Evolutionary conservation across 2,329 filamentous ascomycete species (phyloP).

Genomic region (Blumeria graminis): DNA sequence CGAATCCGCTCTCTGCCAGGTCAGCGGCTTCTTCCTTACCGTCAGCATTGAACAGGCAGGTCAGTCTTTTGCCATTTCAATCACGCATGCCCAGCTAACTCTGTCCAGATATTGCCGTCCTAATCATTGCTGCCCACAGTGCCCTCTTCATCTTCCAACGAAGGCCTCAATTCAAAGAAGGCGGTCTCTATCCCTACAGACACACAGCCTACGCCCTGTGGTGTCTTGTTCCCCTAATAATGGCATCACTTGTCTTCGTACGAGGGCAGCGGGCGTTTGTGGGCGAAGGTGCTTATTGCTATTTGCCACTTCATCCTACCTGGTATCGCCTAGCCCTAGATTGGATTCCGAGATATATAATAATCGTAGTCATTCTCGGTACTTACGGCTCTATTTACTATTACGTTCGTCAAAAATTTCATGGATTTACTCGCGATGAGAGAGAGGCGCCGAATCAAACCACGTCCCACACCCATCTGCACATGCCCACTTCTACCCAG

Average conservation of each 20-base stretch:
- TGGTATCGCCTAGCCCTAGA: conserved; percentile 46
- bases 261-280: conserved; percentile 29
- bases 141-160: conserved; percentile 46
- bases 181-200: conserved; percentile 45
- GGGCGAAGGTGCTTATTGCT: conserved; percentile 43
- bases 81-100: conserved; percentile 2
- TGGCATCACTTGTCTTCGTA: conserved; percentile 39
- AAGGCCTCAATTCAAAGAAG: conserved; percentile 21
- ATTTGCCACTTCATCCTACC: conserved; percentile 36
- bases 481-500: background rate
- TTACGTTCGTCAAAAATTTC: conserved; percentile 27
- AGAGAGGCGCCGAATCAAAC: conserved; percentile 3
- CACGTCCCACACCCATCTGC: background rate
- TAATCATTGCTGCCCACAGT: conserved; percentile 52
- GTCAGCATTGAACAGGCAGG: conserved; percentile 41
- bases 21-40: conserved; percentile 41
- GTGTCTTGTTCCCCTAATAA: conserved; percentile 30
- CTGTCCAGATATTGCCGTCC: conserved; percentile 35
- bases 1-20: conserved; percentile 35
- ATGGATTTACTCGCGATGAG: conserved; percentile 9
- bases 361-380: conserved; percentile 36
- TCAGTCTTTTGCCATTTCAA: conserved; percentile 10
- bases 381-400: conserved; percentile 47
- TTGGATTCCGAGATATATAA: conserved; percentile 52
- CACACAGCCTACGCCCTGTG: conserved; percentile 32